phyloP scores from a whole-genome alignment of 768 basidiomycete genomes.

The Termitomyces titanicus region DNA sequence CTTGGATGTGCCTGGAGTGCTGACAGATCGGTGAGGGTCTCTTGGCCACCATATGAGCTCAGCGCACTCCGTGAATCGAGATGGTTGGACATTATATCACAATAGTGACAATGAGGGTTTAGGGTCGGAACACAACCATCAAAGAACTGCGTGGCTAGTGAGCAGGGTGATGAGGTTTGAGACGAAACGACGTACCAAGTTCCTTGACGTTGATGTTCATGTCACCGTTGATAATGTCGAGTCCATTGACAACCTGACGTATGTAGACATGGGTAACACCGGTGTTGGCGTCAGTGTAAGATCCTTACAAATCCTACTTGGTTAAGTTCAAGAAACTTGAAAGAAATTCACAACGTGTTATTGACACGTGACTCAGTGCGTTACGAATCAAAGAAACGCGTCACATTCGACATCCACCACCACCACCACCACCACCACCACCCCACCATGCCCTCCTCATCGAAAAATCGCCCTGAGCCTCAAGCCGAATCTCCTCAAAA shows the following conservation, averaged over 20 bases:
- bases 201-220: conserved; percentile 91
- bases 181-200: conserved; percentile 55
- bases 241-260: conserved; percentile 77
- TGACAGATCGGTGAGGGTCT: conserved; percentile 29
- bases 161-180: not conserved
- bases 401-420: no score
- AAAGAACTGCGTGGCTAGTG: conserved; percentile 56
- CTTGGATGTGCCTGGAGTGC: conserved; percentile 50
- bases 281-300: conserved; percentile 82
- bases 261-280: conserved; percentile 90
- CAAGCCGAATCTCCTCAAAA: not conserved
- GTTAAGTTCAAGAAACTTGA: no score
- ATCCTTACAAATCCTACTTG: conserved; percentile 76
- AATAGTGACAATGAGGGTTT: conserved; percentile 49
- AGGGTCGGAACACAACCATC: conserved; percentile 59
- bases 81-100: conserved; percentile 38
- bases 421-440: no score
- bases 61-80: conserved; percentile 27
- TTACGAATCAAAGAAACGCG: no score
- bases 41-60: conserved; percentile 27
- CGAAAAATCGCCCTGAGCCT: not conserved
- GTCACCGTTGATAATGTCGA: conserved; percentile 88
- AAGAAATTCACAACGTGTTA: no score
- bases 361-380: no score
- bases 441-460: not conserved